Conservation (phyloP, 352 stramenopile genomes). For the Labyrinthula sp. region DNA sequence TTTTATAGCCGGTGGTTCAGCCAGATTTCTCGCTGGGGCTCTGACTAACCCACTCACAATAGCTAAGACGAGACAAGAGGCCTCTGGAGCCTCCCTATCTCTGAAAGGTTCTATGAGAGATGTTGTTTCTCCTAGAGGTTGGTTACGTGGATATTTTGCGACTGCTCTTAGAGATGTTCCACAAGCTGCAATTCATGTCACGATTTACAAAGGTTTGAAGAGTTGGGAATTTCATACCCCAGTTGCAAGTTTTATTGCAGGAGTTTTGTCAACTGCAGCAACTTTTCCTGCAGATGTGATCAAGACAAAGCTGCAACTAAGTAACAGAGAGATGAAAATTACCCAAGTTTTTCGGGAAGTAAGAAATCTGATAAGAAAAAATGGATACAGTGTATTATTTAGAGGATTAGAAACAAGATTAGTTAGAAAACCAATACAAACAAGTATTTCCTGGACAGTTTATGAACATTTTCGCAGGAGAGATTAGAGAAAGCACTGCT, state of each 20-base stretch:
- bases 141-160: conserved; percentile 8
- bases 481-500: too few relatives aligned
- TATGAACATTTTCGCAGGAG: too few relatives aligned
- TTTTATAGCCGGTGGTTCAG: conserved; percentile 13
- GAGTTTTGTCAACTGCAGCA: conserved; percentile 7
- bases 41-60: conserved; percentile 11
- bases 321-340: too few relatives aligned
- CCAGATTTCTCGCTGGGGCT: conserved; percentile 1
- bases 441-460: conserved; percentile 19
- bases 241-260: not conserved
- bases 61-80: conserved; percentile 24
- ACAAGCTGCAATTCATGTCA: conserved; percentile 13
- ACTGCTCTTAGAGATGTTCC: conserved; percentile 20
- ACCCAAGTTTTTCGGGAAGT: too few relatives aligned
- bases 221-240: not conserved
- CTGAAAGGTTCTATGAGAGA: too few relatives aligned
- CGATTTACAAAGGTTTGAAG: conserved; percentile 11
- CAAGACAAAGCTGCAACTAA: conserved; percentile 6
- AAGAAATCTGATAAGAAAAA: too few relatives aligned
- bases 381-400: conserved; percentile 3
- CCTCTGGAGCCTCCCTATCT: too few relatives aligned
- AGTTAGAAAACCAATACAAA: conserved; percentile 8
- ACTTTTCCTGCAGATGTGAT: conserved; percentile 19
- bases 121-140: too few relatives aligned
- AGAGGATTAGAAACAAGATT: conserved; percentile 1